phyloP scores from a whole-genome alignment of 2,329 filamentous ascomycete species.

The Dothistroma pini region DNA sequence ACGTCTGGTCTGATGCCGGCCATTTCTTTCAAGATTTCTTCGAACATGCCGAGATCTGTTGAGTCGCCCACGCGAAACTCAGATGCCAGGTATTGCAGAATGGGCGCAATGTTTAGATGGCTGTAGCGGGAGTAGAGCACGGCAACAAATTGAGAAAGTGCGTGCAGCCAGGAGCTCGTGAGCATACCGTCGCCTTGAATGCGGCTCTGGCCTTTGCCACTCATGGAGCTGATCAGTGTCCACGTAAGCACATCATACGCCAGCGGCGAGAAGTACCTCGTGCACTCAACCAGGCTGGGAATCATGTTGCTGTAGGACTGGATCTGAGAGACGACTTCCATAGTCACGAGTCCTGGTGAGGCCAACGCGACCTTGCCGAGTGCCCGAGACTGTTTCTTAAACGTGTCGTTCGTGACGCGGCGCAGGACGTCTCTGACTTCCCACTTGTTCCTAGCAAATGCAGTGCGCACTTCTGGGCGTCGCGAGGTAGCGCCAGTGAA shows the following conservation, averaged over 20 bases:
- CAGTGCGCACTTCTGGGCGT: slow-evolving; percentile 69
- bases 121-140: slow-evolving; percentile 84
- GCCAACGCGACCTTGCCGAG: slow-evolving; percentile 90
- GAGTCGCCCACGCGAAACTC: slow-evolving; percentile 80
- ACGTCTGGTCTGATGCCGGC: slow-evolving; percentile 83
- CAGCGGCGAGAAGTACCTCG: slow-evolving; percentile 86
- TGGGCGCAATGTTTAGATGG: slow-evolving; percentile 75
- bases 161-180: slow-evolving; percentile 88
- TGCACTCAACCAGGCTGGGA: slow-evolving; percentile 90
- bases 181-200: slow-evolving; percentile 65
- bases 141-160: slow-evolving; percentile 84
- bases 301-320: slow-evolving; percentile 95
- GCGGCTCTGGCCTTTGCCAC: slow-evolving; percentile 54
- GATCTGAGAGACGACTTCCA: slow-evolving; percentile 82
- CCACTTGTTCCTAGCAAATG: slow-evolving; percentile 70
- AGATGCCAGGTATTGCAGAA: slow-evolving; percentile 84
- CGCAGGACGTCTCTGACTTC: slow-evolving; percentile 87
- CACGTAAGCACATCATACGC: slow-evolving; percentile 93
- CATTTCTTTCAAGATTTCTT: slow-evolving; percentile 89
- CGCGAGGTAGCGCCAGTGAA: slow-evolving; percentile 71
- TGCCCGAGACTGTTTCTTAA: slow-evolving; percentile 77
- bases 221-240: slow-evolving; percentile 74
- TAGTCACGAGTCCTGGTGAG: slow-evolving; percentile 87
- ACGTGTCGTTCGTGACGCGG: slow-evolving; percentile 81
- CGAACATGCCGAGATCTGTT: slow-evolving; percentile 85